Evolutionary conservation across 2,329 filamentous ascomycete species (phyloP).

Genomic region (Penicillium sp.): DNA sequence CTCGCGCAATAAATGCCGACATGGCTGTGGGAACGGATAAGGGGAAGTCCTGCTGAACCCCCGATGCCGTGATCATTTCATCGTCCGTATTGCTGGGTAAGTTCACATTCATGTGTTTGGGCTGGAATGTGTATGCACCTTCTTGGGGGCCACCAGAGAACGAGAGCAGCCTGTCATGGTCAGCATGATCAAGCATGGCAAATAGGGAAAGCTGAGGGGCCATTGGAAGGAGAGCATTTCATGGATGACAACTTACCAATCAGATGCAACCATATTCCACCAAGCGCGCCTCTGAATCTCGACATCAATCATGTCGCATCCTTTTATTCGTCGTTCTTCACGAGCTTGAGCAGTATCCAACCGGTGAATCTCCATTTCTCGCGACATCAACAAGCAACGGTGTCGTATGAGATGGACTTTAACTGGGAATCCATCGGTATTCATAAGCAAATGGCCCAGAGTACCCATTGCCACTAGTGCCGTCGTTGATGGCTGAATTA

Average conservation of each 20-base stretch:
- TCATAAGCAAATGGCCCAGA: constrained; percentile 20
- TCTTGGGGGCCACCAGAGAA: constrained; percentile 26
- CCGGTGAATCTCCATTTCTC: constrained; percentile 18
- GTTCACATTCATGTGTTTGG: constrained; percentile 28
- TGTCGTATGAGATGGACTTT: constrained; percentile 20
- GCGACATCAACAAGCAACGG: constrained; percentile 22
- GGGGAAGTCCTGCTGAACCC: constrained; percentile 15
- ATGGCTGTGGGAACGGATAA: constrained; percentile 19
- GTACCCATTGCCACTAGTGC: constrained; percentile 18
- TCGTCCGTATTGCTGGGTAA: constrained; percentile 27
- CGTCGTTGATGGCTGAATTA: constrained; percentile 20
- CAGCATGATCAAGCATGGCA: not conserved
- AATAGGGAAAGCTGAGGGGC: not conserved
- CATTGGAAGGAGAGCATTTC: not conserved
- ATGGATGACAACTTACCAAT: constrained; percentile 19
- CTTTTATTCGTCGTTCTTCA: constrained; percentile 17
- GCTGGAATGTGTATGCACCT: constrained; percentile 25
- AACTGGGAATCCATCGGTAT: constrained; percentile 21
- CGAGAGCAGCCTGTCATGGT: constrained; percentile 21
- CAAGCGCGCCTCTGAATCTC: constrained; percentile 29
- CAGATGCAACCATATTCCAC: constrained; percentile 32
- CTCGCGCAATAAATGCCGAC: constrained; percentile 19
- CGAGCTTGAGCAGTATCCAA: constrained; percentile 19
- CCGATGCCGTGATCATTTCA: constrained; percentile 16
- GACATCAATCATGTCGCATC: constrained; percentile 24